These are phyloP conservation scores for Kwoniella mangroviensis DNA, from an alignment of 768 basidiomycete species.

Conservation along the genomic window DNA sequence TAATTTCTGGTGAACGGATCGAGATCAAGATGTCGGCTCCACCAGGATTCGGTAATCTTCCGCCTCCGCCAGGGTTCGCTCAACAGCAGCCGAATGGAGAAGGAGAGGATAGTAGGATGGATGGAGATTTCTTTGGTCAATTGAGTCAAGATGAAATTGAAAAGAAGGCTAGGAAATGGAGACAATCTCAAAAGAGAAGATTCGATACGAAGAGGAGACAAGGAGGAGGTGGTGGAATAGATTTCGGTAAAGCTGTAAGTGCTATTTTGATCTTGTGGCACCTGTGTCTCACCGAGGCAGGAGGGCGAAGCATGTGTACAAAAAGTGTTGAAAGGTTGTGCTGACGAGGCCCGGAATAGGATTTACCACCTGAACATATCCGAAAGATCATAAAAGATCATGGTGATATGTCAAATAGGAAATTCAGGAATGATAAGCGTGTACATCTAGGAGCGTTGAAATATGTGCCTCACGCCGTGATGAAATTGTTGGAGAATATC, in stretches of 20 bases:
- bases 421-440: conserved; percentile 98
- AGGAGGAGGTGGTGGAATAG: conserved; percentile 56
- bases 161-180: conserved; percentile 94
- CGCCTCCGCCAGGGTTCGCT: conserved; percentile 28
- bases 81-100: conserved; percentile 33
- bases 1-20: conserved; percentile 4
- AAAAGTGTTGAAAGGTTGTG: no score
- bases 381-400: conserved; percentile 99
- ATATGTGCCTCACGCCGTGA: conserved; percentile 98
- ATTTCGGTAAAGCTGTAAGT: conserved; percentile 58
- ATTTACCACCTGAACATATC: conserved; percentile 94
- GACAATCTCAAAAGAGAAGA: conserved; percentile 81
- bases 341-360: conserved; percentile 62
- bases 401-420: conserved; percentile 98
- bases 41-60: conserved; percentile 41
- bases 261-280: no score
- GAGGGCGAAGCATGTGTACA: no score
- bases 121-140: conserved; percentile 54
- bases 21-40: conserved; percentile 33
- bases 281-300: no score
- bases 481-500: conserved; percentile 98
- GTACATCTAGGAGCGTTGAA: conserved; percentile 94
- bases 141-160: conserved; percentile 74
- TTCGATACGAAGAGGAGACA: conserved; percentile 60
- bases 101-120: conserved; percentile 38